A percentile compares a stretch with the other conserved stretches of the same genome.
phyloP scores from a whole-genome alignment of 2,329 filamentous ascomycete genomes.

The Coniochaeta ligniaria region DNA sequence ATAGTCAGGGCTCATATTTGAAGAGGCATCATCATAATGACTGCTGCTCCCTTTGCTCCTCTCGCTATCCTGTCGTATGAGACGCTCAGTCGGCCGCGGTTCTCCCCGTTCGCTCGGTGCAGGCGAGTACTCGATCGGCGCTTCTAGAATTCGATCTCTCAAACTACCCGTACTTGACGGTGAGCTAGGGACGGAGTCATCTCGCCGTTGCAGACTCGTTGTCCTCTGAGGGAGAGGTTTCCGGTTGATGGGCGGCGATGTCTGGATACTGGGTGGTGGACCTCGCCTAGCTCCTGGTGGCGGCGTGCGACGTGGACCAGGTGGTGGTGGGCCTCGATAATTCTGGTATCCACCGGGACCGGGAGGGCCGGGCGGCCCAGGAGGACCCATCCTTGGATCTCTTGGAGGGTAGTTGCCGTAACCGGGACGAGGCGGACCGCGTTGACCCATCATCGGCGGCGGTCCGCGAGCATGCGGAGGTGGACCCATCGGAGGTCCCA shows the following conservation, averaged over 20 bases:
- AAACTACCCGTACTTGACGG: constrained; percentile 11
- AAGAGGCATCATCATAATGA: constrained; percentile 56
- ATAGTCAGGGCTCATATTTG: constrained; percentile 66
- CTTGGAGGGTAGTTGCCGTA: not conserved
- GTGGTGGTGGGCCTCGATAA: constrained; percentile 9
- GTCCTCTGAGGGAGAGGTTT: constrained; percentile 22
- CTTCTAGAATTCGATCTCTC: constrained; percentile 11
- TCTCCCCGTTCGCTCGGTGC: constrained; percentile 5
- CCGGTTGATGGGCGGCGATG: constrained; percentile 18
- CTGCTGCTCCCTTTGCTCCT: constrained; percentile 35
- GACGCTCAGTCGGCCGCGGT: constrained; percentile 8
- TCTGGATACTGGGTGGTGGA: constrained; percentile 9
- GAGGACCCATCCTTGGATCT: constrained; percentile 7
- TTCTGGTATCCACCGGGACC: constrained; percentile 1
- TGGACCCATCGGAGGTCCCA: not conserved
- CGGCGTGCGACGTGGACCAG: constrained; percentile 15
- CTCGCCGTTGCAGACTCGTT: constrained; percentile 13
- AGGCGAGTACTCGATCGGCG: constrained; percentile 6
- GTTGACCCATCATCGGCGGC: not conserved
- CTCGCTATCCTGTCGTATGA: constrained; percentile 28
- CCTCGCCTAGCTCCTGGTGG: constrained; percentile 9
- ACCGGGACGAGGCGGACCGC: not conserved
- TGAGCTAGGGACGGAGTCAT: constrained; percentile 12
- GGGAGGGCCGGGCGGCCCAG: constrained; percentile 4
- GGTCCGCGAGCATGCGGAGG: not conserved